Base-by-base conservation (phyloP, 1,139 yeast species). In the Yamadazyma songkhlaensis region DNA sequence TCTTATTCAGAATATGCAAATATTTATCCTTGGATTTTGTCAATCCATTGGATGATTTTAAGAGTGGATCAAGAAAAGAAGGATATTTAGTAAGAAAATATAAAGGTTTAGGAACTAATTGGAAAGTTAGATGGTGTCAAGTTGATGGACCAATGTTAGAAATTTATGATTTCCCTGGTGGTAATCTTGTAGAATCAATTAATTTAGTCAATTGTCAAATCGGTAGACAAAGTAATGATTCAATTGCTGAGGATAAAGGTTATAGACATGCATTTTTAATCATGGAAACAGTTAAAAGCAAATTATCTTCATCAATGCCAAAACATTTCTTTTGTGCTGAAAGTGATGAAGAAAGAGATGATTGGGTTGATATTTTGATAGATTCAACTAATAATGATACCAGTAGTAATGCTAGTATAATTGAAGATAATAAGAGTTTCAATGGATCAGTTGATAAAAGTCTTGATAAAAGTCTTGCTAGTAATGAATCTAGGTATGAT, bases 311-410 rank as follows among this genome's bases (percentile, higher is more conserved):
- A 14, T 66, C 78, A 2, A 58, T 55, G 26, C 74, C 78, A 2
- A 81, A 79, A 42, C 89, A 85, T 56, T 76, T 81, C 36, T 73
- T 89, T 43, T 88, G 95, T 60, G 88, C 95, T 2, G 96, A 89
- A 56, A 78, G 84, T 1, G 87, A 84, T 37, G 72, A 67, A 25
- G 96, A 88, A 50, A 75, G 96, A 38, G 95, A 86, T 48, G 72
- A 72, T 4, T 86, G 96, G 96, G 77, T 84, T 21, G 69, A 77
- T 14, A 72, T 77, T 1, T 61, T 84, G 46, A 67, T 81, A 30
- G 81, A 76, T 42, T 20, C 15, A 12, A 38, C 41, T 9, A 33
- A 17, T 3, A 14, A 4, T 12, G 67, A 67, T 44, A 62, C 52
- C 20, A 21, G 20, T 8, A 27, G 9, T 22, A 25, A 25, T 7